These are phyloP conservation scores for Thermothielavioides terrestris DNA, from an alignment of 495 filamentous ascomycete genomes.

Conservation along the genomic window DNA sequence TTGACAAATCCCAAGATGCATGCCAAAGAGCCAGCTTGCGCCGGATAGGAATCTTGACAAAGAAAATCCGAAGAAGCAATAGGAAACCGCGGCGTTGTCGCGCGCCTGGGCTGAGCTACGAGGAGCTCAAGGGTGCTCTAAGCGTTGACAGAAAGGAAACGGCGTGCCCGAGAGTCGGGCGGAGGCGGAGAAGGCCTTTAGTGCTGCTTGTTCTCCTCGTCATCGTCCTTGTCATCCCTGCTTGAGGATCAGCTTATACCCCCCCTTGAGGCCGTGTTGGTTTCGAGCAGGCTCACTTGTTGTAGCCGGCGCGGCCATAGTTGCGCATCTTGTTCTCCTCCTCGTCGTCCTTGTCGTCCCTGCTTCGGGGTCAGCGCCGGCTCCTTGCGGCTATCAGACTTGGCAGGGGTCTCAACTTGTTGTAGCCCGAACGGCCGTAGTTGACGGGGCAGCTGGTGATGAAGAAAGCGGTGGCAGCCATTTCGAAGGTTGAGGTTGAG, in stretches of 20 bases:
- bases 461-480: slow-evolving; percentile 33
- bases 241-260: slow-evolving; percentile 8
- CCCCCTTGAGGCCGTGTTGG: neutral
- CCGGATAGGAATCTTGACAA: neutral
- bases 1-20: neutral
- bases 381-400: neutral
- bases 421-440: slow-evolving; percentile 46
- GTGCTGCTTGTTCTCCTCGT: slow-evolving; percentile 22
- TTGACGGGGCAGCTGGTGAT: slow-evolving; percentile 47
- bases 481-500: slow-evolving; percentile 23
- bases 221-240: slow-evolving; percentile 25
- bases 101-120: slow-evolving; percentile 1
- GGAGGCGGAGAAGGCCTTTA: no score
- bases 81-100: neutral
- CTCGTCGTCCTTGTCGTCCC: slow-evolving; percentile 33
- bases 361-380: slow-evolving; percentile 16
- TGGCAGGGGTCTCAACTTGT: slow-evolving; percentile 25
- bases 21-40: neutral
- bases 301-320: slow-evolving; percentile 41
- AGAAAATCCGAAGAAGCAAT: neutral
- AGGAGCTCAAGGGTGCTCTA: neutral
- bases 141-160: neutral
- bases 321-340: slow-evolving; percentile 28
- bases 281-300: slow-evolving; percentile 25
- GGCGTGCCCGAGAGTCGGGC: no score